phyloP scores from a whole-genome alignment of 495 filamentous ascomycete species.

The Hyphodiscus hymeniophilus region DNA sequence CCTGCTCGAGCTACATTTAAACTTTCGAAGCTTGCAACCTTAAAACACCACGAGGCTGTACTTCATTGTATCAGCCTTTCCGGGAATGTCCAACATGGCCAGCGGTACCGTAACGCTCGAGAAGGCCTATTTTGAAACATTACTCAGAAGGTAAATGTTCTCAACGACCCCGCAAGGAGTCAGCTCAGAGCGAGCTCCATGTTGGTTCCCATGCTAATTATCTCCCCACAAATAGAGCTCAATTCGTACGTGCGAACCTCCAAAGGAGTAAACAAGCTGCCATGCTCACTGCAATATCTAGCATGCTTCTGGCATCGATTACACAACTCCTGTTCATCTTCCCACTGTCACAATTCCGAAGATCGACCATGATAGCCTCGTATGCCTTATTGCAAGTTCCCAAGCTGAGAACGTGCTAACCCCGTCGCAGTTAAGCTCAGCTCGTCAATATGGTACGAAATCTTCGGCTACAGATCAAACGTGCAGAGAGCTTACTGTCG shows the following conservation, averaged over 20 bases:
- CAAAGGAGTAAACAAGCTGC: neutral
- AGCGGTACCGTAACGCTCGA: conserved; percentile 40
- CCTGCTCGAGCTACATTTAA: too few relatives aligned
- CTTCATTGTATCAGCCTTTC: conserved; percentile 15
- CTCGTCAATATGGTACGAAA: conserved; percentile 36
- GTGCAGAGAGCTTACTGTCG: neutral
- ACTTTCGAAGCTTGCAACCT: neutral
- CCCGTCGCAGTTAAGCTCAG: conserved; percentile 13
- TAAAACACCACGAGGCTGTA: conserved; percentile 7
- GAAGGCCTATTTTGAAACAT: conserved; percentile 42
- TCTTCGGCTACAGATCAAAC: conserved; percentile 20
- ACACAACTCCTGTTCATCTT: conserved; percentile 25
- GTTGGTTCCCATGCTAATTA: conserved; percentile 9
- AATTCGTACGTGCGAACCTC: conserved; percentile 19
- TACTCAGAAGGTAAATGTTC: conserved; percentile 39
- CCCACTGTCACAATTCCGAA: conserved; percentile 44
- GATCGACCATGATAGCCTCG: conserved; percentile 46
- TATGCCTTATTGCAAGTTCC: conserved; percentile 25
- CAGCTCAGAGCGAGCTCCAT: neutral
- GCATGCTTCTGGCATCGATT: conserved; percentile 33
- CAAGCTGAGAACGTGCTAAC: neutral
- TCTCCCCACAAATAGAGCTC: conserved; percentile 17
- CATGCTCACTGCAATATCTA: conserved; percentile 17
- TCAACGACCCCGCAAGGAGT: neutral
- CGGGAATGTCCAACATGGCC: conserved; percentile 16